phyloP scores from a whole-genome alignment of 495 filamentous ascomycete species.

The Hypoxylon intermedium region DNA sequence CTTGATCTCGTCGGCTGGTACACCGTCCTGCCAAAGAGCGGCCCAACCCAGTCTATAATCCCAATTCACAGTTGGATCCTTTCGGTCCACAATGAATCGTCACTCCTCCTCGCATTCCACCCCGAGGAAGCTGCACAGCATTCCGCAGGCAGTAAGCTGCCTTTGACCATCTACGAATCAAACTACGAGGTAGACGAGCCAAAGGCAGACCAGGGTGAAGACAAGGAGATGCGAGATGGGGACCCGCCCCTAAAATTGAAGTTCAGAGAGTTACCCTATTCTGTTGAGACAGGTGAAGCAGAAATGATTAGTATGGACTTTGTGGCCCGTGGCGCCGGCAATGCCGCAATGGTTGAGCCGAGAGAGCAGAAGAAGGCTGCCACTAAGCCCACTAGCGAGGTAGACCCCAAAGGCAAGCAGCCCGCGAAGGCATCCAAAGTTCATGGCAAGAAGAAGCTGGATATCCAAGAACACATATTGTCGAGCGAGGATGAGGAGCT shows the following conservation, averaged over 20 bases:
- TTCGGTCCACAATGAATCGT: conserved; percentile 77
- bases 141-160: conserved; percentile 76
- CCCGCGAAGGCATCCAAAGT: conserved; percentile 42
- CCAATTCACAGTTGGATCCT: conserved; percentile 80
- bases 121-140: conserved; percentile 61
- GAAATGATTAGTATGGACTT: conserved; percentile 98
- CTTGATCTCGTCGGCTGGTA: conserved; percentile 97
- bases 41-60: conserved; percentile 71
- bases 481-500: conserved; percentile 79
- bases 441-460: conserved; percentile 46
- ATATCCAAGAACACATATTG: conserved; percentile 59
- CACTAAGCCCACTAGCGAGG: conserved; percentile 39
- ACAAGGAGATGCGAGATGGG: conserved; percentile 78
- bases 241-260: conserved; percentile 66
- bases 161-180: conserved; percentile 88
- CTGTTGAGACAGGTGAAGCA: conserved; percentile 89
- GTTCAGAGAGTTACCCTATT: conserved; percentile 85
- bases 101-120: conserved; percentile 89
- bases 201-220: conserved; percentile 61
- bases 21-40: conserved; percentile 75
- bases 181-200: conserved; percentile 70
- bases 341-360: conserved; percentile 68
- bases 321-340: conserved; percentile 80
- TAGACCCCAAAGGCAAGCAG: conserved; percentile 57
- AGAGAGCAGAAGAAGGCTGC: conserved; percentile 48